Conservation (phyloP, 1,284 basidiomycete genomes). For the Microbotryum saponariae region DNA sequence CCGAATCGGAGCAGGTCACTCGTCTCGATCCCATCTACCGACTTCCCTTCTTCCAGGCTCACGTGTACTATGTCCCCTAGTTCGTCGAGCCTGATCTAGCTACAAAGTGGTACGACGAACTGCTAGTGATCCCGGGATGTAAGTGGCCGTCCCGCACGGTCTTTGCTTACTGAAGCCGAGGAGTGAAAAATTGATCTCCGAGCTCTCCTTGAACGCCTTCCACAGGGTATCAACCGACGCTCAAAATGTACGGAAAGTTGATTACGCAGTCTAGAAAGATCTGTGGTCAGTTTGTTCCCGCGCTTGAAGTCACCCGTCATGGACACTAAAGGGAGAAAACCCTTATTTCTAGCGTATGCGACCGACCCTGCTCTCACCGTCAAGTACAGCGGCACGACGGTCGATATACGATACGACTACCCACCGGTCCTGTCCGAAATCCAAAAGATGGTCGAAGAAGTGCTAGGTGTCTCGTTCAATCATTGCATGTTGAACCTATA, state of each 20-base stretch:
- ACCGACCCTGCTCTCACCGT: constrained; percentile 42
- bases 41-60: constrained; percentile 26
- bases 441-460: constrained; percentile 41
- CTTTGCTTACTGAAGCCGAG: constrained; percentile 5
- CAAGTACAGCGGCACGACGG: constrained; percentile 46
- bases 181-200: not conserved
- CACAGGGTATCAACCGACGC: constrained; percentile 47
- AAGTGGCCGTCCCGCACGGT: constrained; percentile 15
- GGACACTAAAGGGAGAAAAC: not conserved
- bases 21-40: constrained; percentile 1
- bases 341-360: constrained; percentile 41
- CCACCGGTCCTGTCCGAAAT: constrained; percentile 44
- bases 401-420: constrained; percentile 45
- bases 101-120: constrained; percentile 43
- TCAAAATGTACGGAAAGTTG: constrained; percentile 50
- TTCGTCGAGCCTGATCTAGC: constrained; percentile 42
- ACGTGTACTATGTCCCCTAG: constrained; percentile 27
- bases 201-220: not conserved
- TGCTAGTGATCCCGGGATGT: constrained; percentile 44
- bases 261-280: constrained; percentile 48
- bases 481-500: constrained; percentile 51
- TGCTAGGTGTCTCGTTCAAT: constrained; percentile 47
- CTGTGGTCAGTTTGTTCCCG: constrained; percentile 33
- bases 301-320: too few relatives aligned
- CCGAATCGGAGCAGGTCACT: constrained; percentile 20